Conservation (phyloP, 139 green algal species). For the Chlamydomonas eustigma region DNA sequence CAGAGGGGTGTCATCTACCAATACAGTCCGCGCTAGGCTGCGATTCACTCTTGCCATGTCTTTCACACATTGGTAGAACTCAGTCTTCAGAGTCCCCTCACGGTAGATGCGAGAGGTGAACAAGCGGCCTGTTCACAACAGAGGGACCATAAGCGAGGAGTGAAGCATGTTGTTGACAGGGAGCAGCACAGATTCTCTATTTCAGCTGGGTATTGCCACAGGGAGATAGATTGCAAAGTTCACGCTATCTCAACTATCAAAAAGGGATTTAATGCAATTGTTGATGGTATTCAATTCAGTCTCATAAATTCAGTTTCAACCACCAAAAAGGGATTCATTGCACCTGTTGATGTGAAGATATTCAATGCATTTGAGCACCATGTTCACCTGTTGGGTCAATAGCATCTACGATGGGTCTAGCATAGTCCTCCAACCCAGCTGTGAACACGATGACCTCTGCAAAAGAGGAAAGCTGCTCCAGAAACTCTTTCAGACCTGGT, state of each 20-base stretch:
- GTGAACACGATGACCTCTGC: slow-evolving; percentile 87
- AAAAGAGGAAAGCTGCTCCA: slow-evolving; percentile 48
- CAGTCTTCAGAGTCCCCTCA: slow-evolving; percentile 39
- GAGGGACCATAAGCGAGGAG: no score
- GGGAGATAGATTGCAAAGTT: no score
- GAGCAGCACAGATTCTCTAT: no score
- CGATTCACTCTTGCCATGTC: slow-evolving; percentile 58
- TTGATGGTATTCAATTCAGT: no score
- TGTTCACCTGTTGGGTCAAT: slow-evolving; percentile 60
- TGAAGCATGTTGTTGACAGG: no score
- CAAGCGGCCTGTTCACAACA: slow-evolving; percentile 5
- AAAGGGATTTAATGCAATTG: no score
- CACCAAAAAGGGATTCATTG: no score
- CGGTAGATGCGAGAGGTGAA: slow-evolving; percentile 55
- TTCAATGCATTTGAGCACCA: no score
- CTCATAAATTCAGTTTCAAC: no score
- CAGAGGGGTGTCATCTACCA: slow-evolving; percentile 90
- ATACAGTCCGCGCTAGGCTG: slow-evolving; percentile 54
- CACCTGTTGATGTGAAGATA: no score
- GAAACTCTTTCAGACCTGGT: slow-evolving; percentile 72
- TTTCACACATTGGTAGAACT: slow-evolving; percentile 85
- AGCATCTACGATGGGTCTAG: slow-evolving; percentile 68
- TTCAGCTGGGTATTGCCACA: no score
- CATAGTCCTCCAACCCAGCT: slow-evolving; percentile 85
- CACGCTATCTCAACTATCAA: no score